Conservation (phyloP, 805 yeast genomes). For the Kodamaea lidongshanica region DNA sequence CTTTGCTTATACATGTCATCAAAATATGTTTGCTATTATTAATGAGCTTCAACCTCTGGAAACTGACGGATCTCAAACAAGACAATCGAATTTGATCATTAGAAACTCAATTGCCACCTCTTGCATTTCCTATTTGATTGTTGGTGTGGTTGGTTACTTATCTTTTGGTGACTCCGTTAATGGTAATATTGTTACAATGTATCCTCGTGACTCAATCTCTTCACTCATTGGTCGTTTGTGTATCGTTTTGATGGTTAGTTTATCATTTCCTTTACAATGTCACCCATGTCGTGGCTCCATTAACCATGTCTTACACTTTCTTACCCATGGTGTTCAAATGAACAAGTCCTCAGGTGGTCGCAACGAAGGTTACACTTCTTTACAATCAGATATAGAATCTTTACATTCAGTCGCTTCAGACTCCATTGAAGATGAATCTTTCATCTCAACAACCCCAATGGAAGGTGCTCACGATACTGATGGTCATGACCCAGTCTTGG, state of each 20-base stretch:
- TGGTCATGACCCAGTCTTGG: slow-evolving; percentile 43
- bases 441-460: slow-evolving; percentile 40
- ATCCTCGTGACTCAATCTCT: slow-evolving; percentile 45
- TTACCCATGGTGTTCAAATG: slow-evolving; percentile 27
- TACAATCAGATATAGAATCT: slow-evolving; percentile 23
- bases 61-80: slow-evolving; percentile 31
- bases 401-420: slow-evolving; percentile 14
- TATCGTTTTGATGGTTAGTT: slow-evolving; percentile 64
- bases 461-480: slow-evolving; percentile 43
- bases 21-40: slow-evolving; percentile 71
- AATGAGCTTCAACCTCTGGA: slow-evolving; percentile 51
- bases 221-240: slow-evolving; percentile 53
- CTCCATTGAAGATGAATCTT: slow-evolving; percentile 28
- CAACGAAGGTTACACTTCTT: slow-evolving; percentile 22
- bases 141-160: slow-evolving; percentile 65
- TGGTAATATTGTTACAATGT: slow-evolving; percentile 68
- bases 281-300: slow-evolving; percentile 74
- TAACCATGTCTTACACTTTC: slow-evolving; percentile 56
- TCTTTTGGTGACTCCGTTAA: slow-evolving; percentile 61
- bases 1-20: slow-evolving; percentile 78
- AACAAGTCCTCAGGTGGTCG: slow-evolving; percentile 16
- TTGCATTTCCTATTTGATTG: slow-evolving; percentile 50
- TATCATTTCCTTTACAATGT: slow-evolving; percentile 73
- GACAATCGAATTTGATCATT: slow-evolving; percentile 46
- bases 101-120: slow-evolving; percentile 52